Percentiles rank a stretch among this genome's conserved stretches.
phyloP scores from a whole-genome alignment of 2,329 filamentous ascomycete species.

The Mycosphaerella arachidis region DNA sequence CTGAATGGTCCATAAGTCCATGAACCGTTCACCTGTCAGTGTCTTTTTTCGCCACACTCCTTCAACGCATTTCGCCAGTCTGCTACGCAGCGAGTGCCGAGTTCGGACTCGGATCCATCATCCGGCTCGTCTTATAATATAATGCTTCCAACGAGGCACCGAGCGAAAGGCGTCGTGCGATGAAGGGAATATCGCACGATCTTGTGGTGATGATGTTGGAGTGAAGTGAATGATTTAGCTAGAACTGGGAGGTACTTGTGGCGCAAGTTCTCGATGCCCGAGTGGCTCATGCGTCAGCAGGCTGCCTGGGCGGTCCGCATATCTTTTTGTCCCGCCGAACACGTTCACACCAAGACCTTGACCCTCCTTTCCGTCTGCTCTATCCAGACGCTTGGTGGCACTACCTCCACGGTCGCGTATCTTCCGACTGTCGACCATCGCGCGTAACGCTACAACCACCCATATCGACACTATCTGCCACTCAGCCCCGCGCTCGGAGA shows the following conservation, averaged over 20 bases:
- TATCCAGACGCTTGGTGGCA: neutral
- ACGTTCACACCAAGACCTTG: neutral
- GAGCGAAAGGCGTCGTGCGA: neutral
- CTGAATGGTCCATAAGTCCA: no score
- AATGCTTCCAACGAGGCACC: neutral
- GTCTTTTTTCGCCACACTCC: no score
- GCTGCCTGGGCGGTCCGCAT: neutral
- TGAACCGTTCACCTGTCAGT: no score
- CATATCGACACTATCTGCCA: neutral
- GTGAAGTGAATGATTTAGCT: neutral
- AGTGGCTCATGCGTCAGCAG: neutral
- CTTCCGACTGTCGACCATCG: no score
- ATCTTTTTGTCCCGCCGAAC: neutral
- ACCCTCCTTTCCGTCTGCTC: neutral
- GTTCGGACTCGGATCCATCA: no score
- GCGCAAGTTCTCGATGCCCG: neutral
- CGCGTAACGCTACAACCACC: neutral
- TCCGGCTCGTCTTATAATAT: neutral
- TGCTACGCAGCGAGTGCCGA: no score
- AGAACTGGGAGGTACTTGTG: no score
- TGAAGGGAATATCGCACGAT: neutral
- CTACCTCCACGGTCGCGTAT: neutral
- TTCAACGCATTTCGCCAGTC: no score
- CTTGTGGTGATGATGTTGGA: neutral
- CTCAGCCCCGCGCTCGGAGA: conserved; percentile 11